Evolutionary conservation across 2,329 filamentous ascomycete species (phyloP).

Genomic region (Trichoderma brevicompactum): DNA sequence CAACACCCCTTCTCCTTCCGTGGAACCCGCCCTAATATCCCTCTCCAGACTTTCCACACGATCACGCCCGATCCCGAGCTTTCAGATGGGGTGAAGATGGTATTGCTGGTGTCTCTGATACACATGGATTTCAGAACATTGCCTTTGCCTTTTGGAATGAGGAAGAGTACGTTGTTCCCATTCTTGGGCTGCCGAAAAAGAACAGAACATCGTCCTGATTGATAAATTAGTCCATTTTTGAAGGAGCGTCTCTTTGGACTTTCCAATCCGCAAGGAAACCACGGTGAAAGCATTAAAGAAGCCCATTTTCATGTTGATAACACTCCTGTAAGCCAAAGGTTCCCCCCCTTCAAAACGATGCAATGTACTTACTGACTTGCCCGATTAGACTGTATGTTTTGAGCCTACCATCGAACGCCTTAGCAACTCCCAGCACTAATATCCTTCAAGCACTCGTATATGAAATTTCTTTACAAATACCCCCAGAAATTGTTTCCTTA

Average conservation of each 20-base stretch:
- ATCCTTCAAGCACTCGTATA: constrained; percentile 80
- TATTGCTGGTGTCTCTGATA: constrained; percentile 91
- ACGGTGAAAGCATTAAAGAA: constrained; percentile 96
- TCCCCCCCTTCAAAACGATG: neutral
- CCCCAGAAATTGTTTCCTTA: constrained; percentile 92
- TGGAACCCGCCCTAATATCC: constrained; percentile 1
- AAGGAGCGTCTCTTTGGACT: constrained; percentile 95
- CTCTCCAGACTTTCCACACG: constrained; percentile 82
- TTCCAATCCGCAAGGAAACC: constrained; percentile 95
- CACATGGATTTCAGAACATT: constrained; percentile 88
- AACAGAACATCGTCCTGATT: constrained; percentile 45
- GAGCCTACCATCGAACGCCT: constrained; percentile 29
- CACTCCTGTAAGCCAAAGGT: constrained; percentile 63
- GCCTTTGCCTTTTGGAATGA: constrained; percentile 98
- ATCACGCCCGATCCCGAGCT: constrained; percentile 83
- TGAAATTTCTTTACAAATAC: constrained; percentile 99
- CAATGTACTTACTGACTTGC: constrained; percentile 12
- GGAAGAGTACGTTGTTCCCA: constrained; percentile 69
- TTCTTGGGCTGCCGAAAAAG: neutral
- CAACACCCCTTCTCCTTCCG: neutral
- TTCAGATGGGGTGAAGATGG: constrained; percentile 98
- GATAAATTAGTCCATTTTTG: constrained; percentile 71
- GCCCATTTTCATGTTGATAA: constrained; percentile 97
- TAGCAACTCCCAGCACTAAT: constrained; percentile 30
- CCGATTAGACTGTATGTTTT: constrained; percentile 50